A percentile compares a stretch with the other conserved stretches of the same genome.
Conservation (phyloP, 2,329 filamentous ascomycete species). For the Cordyceps pruinosa region DNA sequence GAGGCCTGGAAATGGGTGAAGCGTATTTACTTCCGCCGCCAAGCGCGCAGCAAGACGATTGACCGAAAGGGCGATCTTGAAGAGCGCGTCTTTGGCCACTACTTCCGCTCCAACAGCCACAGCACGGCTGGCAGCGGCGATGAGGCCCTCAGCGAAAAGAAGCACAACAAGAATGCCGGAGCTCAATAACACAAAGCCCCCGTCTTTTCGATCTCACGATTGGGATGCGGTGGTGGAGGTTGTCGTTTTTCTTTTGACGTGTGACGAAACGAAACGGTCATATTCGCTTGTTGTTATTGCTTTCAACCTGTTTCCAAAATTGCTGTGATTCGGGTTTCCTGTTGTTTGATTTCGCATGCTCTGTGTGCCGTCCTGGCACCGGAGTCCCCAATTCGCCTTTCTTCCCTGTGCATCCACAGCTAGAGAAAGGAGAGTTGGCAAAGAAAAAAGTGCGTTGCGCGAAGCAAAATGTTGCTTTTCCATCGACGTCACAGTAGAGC, state of each 20-base stretch:
- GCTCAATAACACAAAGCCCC: constrained; percentile 17
- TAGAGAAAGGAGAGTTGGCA: not conserved
- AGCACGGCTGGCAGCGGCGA: constrained; percentile 16
- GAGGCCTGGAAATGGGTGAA: constrained; percentile 54
- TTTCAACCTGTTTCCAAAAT: not conserved
- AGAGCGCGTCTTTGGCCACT: constrained; percentile 27
- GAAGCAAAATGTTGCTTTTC: constrained; percentile 1
- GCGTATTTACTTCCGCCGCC: constrained; percentile 34
- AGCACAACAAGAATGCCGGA: constrained; percentile 6
- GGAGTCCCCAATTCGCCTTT: not conserved
- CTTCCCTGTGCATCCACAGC: not conserved
- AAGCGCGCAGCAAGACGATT: constrained; percentile 17
- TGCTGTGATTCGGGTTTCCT: constrained; percentile 4
- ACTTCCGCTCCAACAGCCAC: constrained; percentile 19
- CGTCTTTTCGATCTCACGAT: not conserved
- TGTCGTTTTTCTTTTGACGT: constrained; percentile 7
- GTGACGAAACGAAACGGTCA: not conserved
- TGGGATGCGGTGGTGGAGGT: constrained; percentile 5
- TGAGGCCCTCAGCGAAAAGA: constrained; percentile 14
- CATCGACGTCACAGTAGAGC: not conserved
- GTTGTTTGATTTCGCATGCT: constrained; percentile 3
- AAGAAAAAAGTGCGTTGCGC: not conserved
- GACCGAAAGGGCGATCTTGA: constrained; percentile 21
- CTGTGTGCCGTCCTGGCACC: not conserved
- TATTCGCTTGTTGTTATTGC: not conserved